Conservation (phyloP, 441 rosid genomes). For the Populus hybrid region DNA sequence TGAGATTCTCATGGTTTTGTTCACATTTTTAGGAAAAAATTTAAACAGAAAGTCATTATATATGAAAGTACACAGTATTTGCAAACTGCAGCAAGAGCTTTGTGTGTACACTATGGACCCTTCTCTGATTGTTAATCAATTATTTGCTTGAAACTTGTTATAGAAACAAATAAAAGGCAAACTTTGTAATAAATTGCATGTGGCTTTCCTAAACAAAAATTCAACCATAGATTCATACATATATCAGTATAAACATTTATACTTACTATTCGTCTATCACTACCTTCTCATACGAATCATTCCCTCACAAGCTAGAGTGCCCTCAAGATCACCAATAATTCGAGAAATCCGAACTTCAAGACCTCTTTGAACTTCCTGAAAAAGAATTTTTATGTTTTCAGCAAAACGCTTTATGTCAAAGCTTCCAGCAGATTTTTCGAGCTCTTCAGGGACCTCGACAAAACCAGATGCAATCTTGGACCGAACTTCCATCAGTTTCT, state of each 20-base stretch:
- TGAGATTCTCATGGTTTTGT: too few species aligned
- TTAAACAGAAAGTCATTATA: background rate
- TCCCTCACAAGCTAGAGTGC: constrained; percentile 82
- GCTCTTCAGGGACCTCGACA: constrained; percentile 43
- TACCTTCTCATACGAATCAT: constrained; percentile 56
- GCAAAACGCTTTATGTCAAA: constrained; percentile 64
- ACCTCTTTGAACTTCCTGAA: constrained; percentile 85
- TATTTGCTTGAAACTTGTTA: background rate
- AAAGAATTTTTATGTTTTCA: constrained; percentile 54
- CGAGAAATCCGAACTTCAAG: constrained; percentile 82
- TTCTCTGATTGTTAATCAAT: background rate
- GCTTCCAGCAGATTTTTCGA: constrained; percentile 37
- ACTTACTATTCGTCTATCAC: background rate
- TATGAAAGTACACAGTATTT: background rate
- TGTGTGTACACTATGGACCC: background rate
- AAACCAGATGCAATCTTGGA: constrained; percentile 58
- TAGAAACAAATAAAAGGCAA: background rate
- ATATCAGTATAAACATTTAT: background rate
- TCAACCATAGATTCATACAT: background rate
- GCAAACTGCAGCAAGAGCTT: background rate
- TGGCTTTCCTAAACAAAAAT: background rate
- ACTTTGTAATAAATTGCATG: background rate
- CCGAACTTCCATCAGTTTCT: constrained; percentile 72
- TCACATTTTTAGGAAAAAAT: too few species aligned
- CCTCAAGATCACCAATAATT: constrained; percentile 81